Conservation (phyloP, 2,329 filamentous ascomycete genomes). For the Pleurostoma richardsiae region DNA sequence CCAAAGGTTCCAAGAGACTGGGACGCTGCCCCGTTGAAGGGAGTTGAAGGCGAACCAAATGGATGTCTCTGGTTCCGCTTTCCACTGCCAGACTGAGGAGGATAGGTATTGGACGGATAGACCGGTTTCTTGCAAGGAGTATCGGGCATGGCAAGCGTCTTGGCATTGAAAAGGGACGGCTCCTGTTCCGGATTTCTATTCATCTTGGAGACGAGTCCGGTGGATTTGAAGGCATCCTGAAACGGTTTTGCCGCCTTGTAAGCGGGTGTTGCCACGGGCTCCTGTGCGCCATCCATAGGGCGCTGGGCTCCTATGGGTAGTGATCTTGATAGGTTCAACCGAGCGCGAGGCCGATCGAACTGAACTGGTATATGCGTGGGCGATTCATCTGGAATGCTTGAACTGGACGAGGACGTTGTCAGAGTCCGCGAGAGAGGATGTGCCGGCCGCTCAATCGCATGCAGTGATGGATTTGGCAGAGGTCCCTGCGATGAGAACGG, state of each 20-base stretch:
- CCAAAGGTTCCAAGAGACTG: slow-evolving; percentile 43
- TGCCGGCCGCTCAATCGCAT: slow-evolving; percentile 44
- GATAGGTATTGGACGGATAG: slow-evolving; percentile 63
- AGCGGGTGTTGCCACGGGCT: slow-evolving; percentile 66
- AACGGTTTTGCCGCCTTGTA: slow-evolving; percentile 75
- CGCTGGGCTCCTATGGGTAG: slow-evolving; percentile 61
- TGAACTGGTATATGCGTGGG: slow-evolving; percentile 57
- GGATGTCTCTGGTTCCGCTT: slow-evolving; percentile 63
- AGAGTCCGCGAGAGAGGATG: slow-evolving; percentile 85
- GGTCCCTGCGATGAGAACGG: slow-evolving; percentile 54
- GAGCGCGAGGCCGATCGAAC: slow-evolving; percentile 44
- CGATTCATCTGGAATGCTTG: slow-evolving; percentile 70
- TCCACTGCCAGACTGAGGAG: slow-evolving; percentile 51
- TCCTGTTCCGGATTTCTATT: slow-evolving; percentile 75
- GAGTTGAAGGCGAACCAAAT: slow-evolving; percentile 76
- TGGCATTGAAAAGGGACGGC: slow-evolving; percentile 38
- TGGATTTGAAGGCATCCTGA: slow-evolving; percentile 86
- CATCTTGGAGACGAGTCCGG: slow-evolving; percentile 90
- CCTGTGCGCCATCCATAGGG: slow-evolving; percentile 40
- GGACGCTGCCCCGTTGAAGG: slow-evolving; percentile 53
- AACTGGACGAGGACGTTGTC: slow-evolving; percentile 80
- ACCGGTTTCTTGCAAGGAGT: slow-evolving; percentile 90
- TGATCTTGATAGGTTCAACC: slow-evolving; percentile 65
- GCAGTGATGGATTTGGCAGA: slow-evolving; percentile 48
- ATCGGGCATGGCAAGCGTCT: slow-evolving; percentile 74